A percentile compares a stretch with the other conserved stretches of the same genome.
phyloP scores from a whole-genome alignment of 441 rosid species.

The Dalechampia spathulata region DNA sequence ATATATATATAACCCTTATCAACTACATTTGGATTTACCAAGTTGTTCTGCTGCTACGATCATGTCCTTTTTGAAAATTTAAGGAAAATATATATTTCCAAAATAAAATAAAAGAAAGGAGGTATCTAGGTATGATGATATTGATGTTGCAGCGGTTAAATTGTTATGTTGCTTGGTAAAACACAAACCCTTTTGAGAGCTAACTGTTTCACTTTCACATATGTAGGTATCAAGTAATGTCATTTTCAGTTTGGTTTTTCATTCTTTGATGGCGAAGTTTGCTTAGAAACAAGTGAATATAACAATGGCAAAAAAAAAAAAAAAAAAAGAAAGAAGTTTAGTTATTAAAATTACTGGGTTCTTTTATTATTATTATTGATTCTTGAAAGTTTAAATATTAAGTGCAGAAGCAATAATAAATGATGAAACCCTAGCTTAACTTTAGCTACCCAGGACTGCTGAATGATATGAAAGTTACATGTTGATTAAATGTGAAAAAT shows the following conservation, averaged over 20 bases:
- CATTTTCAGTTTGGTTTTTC: slow-evolving; percentile 24
- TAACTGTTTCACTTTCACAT: slow-evolving; percentile 21
- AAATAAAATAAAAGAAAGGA: not conserved
- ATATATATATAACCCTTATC: not conserved
- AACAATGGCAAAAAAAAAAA: too few relatives aligned
- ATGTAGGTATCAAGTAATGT: slow-evolving; percentile 19
- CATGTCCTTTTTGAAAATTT: slow-evolving; percentile 16
- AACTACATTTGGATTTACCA: slow-evolving; percentile 17
- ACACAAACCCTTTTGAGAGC: slow-evolving; percentile 12
- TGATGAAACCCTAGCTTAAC: not conserved
- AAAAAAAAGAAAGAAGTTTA: not conserved
- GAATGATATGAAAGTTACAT: slow-evolving; percentile 8
- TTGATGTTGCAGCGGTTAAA: slow-evolving; percentile 23
- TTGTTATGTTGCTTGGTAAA: slow-evolving; percentile 15
- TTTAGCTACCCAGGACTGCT: not conserved
- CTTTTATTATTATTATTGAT: not conserved
- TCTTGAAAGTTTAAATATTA: not conserved
- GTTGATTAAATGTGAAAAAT: not conserved
- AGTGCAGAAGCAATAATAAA: not conserved
- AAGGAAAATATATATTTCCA: not conserved
- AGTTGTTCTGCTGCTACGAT: slow-evolving; percentile 25
- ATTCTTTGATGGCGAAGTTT: slow-evolving; percentile 17
- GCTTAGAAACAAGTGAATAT: slow-evolving; percentile 7
- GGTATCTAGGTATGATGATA: slow-evolving; percentile 1
- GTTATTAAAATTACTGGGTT: not conserved